Evolutionary conservation across 2,329 filamentous ascomycete species (phyloP).

Genomic region (Keithomyces neogunnii): DNA sequence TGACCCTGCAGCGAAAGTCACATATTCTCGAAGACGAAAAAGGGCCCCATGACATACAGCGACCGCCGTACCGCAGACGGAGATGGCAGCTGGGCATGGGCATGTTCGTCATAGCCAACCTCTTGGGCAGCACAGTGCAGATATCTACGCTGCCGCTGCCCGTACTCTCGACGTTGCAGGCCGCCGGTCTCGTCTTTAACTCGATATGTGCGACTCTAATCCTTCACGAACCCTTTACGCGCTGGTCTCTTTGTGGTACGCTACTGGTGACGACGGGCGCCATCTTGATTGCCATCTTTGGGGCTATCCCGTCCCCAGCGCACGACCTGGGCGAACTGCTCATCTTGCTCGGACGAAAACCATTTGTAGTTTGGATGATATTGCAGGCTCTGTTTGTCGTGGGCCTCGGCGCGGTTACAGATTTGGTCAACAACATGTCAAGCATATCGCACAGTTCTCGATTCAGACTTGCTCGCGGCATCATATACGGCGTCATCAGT

Average conservation of each 20-base stretch:
- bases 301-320: constrained; percentile 85
- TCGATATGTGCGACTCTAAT: constrained; percentile 93
- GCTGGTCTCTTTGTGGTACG: constrained; percentile 86
- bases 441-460: constrained; percentile 52
- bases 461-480: constrained; percentile 68
- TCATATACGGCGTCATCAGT: constrained; percentile 83
- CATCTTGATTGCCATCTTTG: constrained; percentile 87
- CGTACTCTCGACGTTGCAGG: constrained; percentile 89
- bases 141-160: constrained; percentile 93
- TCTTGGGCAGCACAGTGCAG: constrained; percentile 91
- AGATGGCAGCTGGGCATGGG: constrained; percentile 97
- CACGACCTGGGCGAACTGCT: constrained; percentile 81
- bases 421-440: constrained; percentile 43
- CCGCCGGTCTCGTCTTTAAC: constrained; percentile 95
- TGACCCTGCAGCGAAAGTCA: constrained; percentile 95
- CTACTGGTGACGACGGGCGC: constrained; percentile 80
- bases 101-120: constrained; percentile 92
- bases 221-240: constrained; percentile 86
- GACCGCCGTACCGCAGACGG: constrained; percentile 81
- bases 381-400: constrained; percentile 67
- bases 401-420: constrained; percentile 54
- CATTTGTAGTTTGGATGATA: constrained; percentile 86
- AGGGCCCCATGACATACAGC: constrained; percentile 63
- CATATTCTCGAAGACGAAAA: constrained; percentile 98
- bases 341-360: constrained; percentile 58